These are phyloP conservation scores for Monosporascus sp. DNA, from an alignment of 2,329 filamentous ascomycete species.

Conservation along the genomic window DNA sequence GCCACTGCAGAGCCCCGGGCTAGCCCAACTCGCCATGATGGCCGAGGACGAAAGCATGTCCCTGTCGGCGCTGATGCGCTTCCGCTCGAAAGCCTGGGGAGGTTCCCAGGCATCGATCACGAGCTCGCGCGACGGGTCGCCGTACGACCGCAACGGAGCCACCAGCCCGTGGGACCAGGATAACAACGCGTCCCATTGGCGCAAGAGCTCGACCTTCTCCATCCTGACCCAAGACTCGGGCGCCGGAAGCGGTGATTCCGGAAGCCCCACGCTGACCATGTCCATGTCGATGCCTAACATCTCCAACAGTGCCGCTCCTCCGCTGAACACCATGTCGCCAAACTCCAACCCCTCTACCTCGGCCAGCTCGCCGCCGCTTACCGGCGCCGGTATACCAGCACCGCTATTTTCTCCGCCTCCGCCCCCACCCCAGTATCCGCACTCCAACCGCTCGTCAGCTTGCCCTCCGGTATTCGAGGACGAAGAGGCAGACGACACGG, in stretches of 20 bases:
- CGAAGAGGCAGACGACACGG: conserved; percentile 22
- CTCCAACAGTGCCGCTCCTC: conserved; percentile 12
- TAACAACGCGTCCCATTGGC: conserved; percentile 26
- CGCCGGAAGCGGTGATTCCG: conserved; percentile 39
- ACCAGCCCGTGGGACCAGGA: conserved; percentile 37
- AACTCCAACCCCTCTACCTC: conserved; percentile 11
- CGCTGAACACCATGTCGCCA: conserved; percentile 12
- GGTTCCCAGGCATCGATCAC: conserved; percentile 70
- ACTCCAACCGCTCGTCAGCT: conserved; percentile 19
- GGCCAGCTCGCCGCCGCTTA: background rate
- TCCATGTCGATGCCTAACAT: conserved; percentile 31
- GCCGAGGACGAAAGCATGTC: conserved; percentile 66
- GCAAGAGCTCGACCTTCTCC: conserved; percentile 47
- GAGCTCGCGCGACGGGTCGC: conserved; percentile 42
- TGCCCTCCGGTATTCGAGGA: conserved; percentile 37
- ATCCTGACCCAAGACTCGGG: conserved; percentile 40
- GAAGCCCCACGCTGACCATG: conserved; percentile 47
- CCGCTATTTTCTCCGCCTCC: conserved; percentile 19
- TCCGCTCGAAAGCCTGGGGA: conserved; percentile 74
- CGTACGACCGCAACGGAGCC: conserved; percentile 37
- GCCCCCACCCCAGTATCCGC: conserved; percentile 10
- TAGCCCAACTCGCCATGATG: conserved; percentile 70
- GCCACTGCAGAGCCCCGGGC: conserved; percentile 61
- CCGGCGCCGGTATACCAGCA: conserved; percentile 5
- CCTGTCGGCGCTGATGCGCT: conserved; percentile 63